These are phyloP conservation scores for Entonaema liquescens DNA, from an alignment of 495 filamentous ascomycete genomes.

Conservation along the genomic window DNA sequence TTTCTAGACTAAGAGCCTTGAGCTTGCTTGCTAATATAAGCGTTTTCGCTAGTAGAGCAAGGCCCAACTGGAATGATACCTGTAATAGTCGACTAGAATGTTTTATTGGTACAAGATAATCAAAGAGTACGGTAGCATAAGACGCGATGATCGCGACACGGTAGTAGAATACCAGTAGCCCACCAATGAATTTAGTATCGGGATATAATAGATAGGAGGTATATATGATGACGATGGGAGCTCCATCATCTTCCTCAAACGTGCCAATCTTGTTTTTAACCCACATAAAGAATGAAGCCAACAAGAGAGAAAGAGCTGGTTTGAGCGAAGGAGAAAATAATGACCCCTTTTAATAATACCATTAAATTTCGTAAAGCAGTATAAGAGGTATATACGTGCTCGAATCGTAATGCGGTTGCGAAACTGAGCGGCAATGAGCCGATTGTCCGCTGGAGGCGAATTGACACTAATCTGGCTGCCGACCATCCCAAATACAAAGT, in stretches of 20 bases:
- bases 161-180: neutral
- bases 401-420: constrained; percentile 1
- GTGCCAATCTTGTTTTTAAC: constrained; percentile 5
- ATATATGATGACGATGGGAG: constrained; percentile 1
- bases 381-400: constrained; percentile 29
- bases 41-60: neutral
- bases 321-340: constrained; percentile 1
- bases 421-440: neutral
- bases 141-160: neutral
- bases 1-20: neutral
- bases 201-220: neutral
- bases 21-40: neutral
- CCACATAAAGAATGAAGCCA: neutral
- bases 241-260: neutral
- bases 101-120: neutral
- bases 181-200: neutral
- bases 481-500: constrained; percentile 8
- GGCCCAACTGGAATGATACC: neutral
- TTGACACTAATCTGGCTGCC: neutral
- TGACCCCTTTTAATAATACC: constrained; percentile 4
- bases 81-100: neutral
- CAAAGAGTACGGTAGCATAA: neutral
- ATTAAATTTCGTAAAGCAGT: constrained; percentile 23
- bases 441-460: neutral
- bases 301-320: neutral